Conservation (phyloP, 345 rosid genomes). For the Populus deltoides region DNA sequence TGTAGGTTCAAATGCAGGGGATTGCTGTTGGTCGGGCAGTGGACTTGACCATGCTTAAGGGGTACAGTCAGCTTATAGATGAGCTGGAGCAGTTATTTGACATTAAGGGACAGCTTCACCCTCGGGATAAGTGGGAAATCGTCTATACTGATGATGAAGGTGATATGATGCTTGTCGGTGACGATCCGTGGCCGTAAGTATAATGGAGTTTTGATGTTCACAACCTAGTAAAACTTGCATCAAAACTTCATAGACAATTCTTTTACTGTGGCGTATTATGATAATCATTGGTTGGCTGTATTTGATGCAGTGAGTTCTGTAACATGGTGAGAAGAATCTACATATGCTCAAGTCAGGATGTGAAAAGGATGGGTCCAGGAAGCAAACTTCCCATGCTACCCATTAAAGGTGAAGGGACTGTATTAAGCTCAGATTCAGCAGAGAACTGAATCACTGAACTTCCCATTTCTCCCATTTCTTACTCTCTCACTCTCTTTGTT, state of each 20-base stretch:
- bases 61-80: conserved; percentile 26
- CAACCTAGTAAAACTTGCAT: neutral
- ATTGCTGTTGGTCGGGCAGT: conserved; percentile 34
- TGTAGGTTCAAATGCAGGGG: conserved; percentile 36
- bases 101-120: conserved; percentile 24
- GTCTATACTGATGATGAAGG: conserved; percentile 38
- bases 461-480: neutral
- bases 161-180: conserved; percentile 38
- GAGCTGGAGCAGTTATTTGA: conserved; percentile 34
- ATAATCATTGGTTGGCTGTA: neutral
- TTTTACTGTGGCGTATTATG: neutral
- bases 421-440: conserved; percentile 49
- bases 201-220: neutral
- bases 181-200: conserved; percentile 38
- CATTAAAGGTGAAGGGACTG: conserved; percentile 16
- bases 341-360: conserved; percentile 30
- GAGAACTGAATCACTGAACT: conserved; percentile 33
- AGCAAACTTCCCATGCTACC: conserved; percentile 22
- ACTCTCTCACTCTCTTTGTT: neutral
- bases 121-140: conserved; percentile 31
- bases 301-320: conserved; percentile 24
- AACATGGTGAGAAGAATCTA: conserved; percentile 32
- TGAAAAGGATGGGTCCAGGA: conserved; percentile 31
- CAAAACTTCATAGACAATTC: too few species aligned
- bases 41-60: conserved; percentile 26